These are phyloP conservation scores for Pulveroboletus sp. DNA, from an alignment of 768 basidiomycete species.

Conservation along the genomic window DNA sequence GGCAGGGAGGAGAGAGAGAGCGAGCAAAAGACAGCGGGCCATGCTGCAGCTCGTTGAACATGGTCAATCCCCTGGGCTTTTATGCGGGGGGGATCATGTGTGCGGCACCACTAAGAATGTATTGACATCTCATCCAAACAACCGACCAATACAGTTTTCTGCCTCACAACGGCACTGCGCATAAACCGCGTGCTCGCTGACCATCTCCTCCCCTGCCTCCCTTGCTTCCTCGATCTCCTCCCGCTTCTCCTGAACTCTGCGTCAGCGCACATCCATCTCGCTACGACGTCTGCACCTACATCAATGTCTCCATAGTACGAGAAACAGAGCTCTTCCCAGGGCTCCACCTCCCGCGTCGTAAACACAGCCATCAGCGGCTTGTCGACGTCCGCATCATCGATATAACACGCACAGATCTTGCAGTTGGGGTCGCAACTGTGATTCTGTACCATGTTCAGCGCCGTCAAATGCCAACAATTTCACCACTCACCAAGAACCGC, in stretches of 20 bases:
- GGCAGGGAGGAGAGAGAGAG: conserved; percentile 8
- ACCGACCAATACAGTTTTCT: conserved; percentile 43
- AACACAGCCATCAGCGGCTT: conserved; percentile 70
- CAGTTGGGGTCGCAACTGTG: conserved; percentile 91
- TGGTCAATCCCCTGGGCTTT: background rate
- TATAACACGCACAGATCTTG: conserved; percentile 63
- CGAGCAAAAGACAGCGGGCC: conserved; percentile 4
- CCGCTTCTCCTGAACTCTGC: conserved; percentile 16
- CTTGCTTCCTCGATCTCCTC: conserved; percentile 12
- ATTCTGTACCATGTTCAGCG: conserved; percentile 47
- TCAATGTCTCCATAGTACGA: conserved; percentile 62
- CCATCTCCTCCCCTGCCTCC: background rate
- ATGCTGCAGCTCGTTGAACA: background rate
- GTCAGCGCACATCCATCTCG: background rate
- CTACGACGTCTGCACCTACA: conserved; percentile 17
- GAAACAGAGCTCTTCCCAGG: conserved; percentile 71
- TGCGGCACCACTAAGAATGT: background rate
- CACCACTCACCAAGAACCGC: conserved; percentile 67
- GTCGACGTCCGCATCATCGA: conserved; percentile 68
- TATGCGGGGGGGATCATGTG: background rate
- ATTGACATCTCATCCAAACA: conserved; percentile 18
- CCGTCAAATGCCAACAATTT: too few relatives aligned
- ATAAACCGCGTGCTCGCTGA: conserved; percentile 41
- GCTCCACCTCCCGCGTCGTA: conserved; percentile 56
- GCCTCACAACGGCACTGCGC: conserved; percentile 49